Percentiles rank a stretch among this genome's conserved stretches.
phyloP scores from a whole-genome alignment of 257 asterid genomes.

The Solanum chiquidenum region DNA sequence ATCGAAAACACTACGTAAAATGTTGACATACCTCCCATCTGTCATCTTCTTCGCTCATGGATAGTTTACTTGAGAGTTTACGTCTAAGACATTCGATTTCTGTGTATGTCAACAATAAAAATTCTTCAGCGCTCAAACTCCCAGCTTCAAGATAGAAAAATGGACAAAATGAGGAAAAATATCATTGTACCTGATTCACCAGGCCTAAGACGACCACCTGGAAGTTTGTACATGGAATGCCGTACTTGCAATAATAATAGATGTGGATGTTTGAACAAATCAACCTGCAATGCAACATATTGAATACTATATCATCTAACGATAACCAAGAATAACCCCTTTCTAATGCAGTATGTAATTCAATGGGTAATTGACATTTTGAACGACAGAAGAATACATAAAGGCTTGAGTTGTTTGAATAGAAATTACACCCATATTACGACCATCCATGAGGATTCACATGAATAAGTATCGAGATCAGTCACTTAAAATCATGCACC shows the following conservation, averaged over 20 bases:
- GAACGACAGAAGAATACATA: background rate
- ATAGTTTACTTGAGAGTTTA: conserved; percentile 71
- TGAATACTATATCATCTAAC: background rate
- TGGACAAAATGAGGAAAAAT: background rate
- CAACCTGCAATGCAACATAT: conserved; percentile 44
- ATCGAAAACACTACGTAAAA: background rate
- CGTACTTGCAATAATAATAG: conserved; percentile 62
- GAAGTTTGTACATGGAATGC: conserved; percentile 62
- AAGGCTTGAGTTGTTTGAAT: background rate
- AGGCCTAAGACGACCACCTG: conserved; percentile 75
- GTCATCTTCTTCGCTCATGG: conserved; percentile 44
- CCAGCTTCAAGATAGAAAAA: background rate
- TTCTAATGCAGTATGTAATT: background rate
- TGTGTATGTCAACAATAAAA: conserved; percentile 9
- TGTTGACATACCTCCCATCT: conserved; percentile 59
- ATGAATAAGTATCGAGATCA: background rate
- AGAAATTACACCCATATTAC: background rate
- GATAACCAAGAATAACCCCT: background rate
- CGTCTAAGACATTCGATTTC: conserved; percentile 74
- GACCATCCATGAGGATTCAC: background rate
- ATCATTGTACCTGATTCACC: conserved; percentile 71
- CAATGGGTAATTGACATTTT: background rate
- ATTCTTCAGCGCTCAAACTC: background rate
- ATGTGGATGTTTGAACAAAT: conserved; percentile 80
- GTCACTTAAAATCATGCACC: background rate